Conservation (phyloP, 164 flowering plant genomes). For the Macadamia integrifolia region DNA sequence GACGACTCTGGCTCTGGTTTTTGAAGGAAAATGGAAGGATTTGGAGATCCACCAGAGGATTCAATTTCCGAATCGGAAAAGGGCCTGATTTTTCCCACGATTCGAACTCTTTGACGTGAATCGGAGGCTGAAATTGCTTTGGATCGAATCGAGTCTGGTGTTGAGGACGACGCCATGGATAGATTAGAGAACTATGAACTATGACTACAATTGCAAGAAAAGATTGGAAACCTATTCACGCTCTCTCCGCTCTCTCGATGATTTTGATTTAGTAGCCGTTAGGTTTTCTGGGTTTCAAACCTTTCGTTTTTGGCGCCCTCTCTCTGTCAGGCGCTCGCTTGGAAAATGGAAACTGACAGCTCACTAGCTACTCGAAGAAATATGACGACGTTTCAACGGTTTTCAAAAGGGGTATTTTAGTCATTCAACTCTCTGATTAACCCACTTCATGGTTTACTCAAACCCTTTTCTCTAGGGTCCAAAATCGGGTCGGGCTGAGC, state of each 20-base stretch:
- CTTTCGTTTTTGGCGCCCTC: no score
- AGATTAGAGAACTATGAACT: background rate
- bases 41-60: slow-evolving; percentile 5
- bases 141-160: background rate
- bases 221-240: background rate
- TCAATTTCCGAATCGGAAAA: slow-evolving; percentile 6
- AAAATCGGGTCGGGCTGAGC: no score
- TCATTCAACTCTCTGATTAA: no score
- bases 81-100: slow-evolving; percentile 11
- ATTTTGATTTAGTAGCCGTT: no score
- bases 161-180: slow-evolving; percentile 1
- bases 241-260: background rate
- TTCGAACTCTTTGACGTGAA: slow-evolving; percentile 5
- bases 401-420: no score
- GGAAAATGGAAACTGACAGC: no score
- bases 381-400: no score
- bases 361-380: no score
- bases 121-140: background rate
- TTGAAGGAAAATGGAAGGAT: slow-evolving; percentile 5
- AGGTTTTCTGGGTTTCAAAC: no score
- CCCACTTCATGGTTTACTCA: no score
- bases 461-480: no score
- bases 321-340: no score
- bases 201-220: background rate
- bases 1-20: slow-evolving; percentile 18